Base-by-base conservation (phyloP, 1,284 basidiomycete species). In the Apiotrichum veenhuisii region DNA sequence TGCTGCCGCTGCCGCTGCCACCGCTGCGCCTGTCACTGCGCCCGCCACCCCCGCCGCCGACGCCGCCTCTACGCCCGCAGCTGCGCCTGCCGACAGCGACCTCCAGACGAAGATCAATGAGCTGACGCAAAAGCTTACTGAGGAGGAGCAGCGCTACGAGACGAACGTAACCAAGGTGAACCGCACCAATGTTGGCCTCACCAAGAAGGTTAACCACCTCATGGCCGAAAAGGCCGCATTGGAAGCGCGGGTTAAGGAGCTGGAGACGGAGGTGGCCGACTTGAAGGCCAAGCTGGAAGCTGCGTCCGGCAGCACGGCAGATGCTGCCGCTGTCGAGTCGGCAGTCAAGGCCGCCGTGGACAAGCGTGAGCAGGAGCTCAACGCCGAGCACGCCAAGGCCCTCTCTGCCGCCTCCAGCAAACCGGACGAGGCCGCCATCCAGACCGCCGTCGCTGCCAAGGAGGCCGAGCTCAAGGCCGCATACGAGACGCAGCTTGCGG, bases 291-390 rank as follows among this genome's bases (percentile, higher is more conserved):
- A 58, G 49, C 49, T 62, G 15, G 57, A 61, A 12, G 27, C 55
- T 20, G 53, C 36, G 11, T 45, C 54, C 2, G 51, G 54, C 12
- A 52, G 51, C 5, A 54, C 26, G 1, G 43, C 52, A 2, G 57
- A 55, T 18, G 64, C 69, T 50, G 55, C 63, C 3, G 58, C 54
- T 8, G 64, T 70, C 30, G 73, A 75, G 33, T 64, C 63, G 18
- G 72, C 74, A 20, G 68, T 76, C 63, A 67, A 71, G 57, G 54
- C 62, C 7, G 75, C 75, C 5, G 71, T 76, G 17, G 55, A 65
- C 1, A 65, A 67, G 22, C 62, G 68, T 41, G 70, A 77, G 52
- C 58, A 66, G 1, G 73, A 76, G 53, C 66, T 75, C 26, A 51
- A 57, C 5, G 50, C 62, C 1, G 61, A 64, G 49, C 68, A 71